A percentile compares a stretch with the other conserved stretches of the same genome.
phyloP scores from a whole-genome alignment of 1,284 basidiomycete genomes.

The Lentinus polychrous region DNA sequence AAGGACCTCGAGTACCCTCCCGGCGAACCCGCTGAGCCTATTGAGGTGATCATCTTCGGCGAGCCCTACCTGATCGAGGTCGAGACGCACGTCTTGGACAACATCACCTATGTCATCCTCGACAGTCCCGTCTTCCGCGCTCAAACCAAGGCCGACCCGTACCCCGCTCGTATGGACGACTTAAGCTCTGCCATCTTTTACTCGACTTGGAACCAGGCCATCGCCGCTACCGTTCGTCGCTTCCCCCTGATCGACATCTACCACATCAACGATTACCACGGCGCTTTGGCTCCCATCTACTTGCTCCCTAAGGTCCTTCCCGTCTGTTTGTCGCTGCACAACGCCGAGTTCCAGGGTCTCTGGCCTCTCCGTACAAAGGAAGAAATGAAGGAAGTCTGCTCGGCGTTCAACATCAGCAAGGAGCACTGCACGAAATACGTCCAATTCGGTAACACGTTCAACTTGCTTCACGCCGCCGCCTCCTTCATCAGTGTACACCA shows the following conservation, averaged over 20 bases:
- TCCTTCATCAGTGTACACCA: slow-evolving; percentile 89
- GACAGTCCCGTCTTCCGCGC: slow-evolving; percentile 94
- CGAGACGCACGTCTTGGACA: slow-evolving; percentile 85
- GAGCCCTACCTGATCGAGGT: slow-evolving; percentile 93
- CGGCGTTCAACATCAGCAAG: slow-evolving; percentile 93
- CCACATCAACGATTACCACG: slow-evolving; percentile 89
- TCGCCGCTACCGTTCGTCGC: slow-evolving; percentile 82
- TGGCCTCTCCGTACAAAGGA: slow-evolving; percentile 94
- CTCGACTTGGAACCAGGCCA: slow-evolving; percentile 95
- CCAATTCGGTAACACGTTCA: slow-evolving; percentile 95
- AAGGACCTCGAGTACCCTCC: slow-evolving; percentile 87
- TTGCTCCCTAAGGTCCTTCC: slow-evolving; percentile 86
- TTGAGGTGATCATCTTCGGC: slow-evolving; percentile 93
- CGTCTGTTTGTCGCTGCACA: slow-evolving; percentile 88
- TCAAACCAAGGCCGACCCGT: slow-evolving; percentile 89
- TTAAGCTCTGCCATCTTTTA: slow-evolving; percentile 93
- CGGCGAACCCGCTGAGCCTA: slow-evolving; percentile 86
- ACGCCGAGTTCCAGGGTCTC: slow-evolving; percentile 92
- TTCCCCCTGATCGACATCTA: slow-evolving; percentile 85
- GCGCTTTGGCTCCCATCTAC: slow-evolving; percentile 84
- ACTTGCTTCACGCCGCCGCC: slow-evolving; percentile 85
- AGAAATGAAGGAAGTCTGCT: slow-evolving; percentile 96
- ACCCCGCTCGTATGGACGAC: slow-evolving; percentile 94
- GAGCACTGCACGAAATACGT: slow-evolving; percentile 93
- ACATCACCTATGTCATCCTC: slow-evolving; percentile 89